These are phyloP conservation scores for Rhododendron williamsianum DNA, from an alignment of 148 eudicot genomes.

Conservation along the genomic window DNA sequence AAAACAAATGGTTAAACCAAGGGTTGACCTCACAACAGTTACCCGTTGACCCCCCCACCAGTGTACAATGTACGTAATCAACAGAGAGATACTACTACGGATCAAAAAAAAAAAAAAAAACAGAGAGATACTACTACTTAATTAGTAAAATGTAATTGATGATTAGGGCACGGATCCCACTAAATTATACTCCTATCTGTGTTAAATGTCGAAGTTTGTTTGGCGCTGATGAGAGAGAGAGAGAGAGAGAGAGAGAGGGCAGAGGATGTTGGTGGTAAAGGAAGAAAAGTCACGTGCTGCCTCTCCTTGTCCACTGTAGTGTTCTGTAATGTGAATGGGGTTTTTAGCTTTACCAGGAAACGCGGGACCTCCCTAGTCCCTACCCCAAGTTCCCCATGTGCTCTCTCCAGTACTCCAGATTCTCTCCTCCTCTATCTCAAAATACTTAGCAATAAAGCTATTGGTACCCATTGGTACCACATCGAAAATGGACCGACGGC, in stretches of 20 bases:
- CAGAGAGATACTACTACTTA: background rate
- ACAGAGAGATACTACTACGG: background rate
- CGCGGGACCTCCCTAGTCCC: slow-evolving; percentile 31
- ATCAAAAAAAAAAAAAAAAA: too few relatives aligned
- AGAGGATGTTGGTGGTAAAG: slow-evolving; percentile 20
- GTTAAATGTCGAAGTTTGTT: background rate
- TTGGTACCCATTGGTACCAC: too few relatives aligned
- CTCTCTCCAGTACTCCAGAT: background rate
- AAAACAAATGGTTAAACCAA: background rate
- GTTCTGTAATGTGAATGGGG: background rate
- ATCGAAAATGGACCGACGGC: too few relatives aligned
- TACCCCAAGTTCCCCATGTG: slow-evolving; percentile 25
- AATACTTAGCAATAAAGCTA: too few relatives aligned
- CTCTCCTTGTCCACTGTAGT: background rate
- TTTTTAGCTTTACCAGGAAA: slow-evolving; percentile 24
- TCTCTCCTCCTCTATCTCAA: background rate
- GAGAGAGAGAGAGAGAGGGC: background rate
- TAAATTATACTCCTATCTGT: slow-evolving; percentile 1
- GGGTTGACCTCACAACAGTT: background rate
- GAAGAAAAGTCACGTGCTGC: slow-evolving; percentile 39
- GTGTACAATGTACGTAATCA: background rate
- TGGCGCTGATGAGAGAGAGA: background rate
- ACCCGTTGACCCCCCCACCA: background rate
- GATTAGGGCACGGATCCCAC: slow-evolving; percentile 43
- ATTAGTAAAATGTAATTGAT: slow-evolving; percentile 3